Evolutionary conservation across 2,329 filamentous ascomycete genomes (phyloP).

Genomic region (Trichoderma koningii): DNA sequence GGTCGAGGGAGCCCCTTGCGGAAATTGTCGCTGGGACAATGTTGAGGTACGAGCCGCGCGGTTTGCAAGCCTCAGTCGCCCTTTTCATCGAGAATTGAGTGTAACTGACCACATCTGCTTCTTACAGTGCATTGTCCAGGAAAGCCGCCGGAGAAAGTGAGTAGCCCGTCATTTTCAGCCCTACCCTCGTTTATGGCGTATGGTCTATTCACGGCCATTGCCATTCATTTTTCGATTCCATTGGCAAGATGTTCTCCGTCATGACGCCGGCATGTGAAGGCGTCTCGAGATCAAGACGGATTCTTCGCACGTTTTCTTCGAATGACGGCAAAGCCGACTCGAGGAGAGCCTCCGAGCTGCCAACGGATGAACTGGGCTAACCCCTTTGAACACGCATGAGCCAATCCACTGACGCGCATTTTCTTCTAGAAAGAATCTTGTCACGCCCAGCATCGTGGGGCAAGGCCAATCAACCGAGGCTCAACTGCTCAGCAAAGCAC

Average conservation of each 20-base stretch:
- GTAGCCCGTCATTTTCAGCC: constrained; percentile 40
- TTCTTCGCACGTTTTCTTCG: neutral
- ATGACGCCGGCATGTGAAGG: neutral
- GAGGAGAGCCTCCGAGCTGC: neutral
- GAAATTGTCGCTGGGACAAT: constrained; percentile 81
- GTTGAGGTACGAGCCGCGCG: constrained; percentile 54
- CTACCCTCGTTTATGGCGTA: neutral
- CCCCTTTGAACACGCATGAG: neutral
- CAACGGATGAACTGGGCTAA: neutral
- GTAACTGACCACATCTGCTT: constrained; percentile 18
- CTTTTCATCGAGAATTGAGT: neutral
- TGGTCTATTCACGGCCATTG: neutral
- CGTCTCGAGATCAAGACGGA: constrained; percentile 12
- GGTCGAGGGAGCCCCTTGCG: constrained; percentile 83
- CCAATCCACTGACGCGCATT: constrained; percentile 22
- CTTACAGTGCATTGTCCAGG: constrained; percentile 65
- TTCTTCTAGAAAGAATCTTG: constrained; percentile 47
- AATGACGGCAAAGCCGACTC: constrained; percentile 1
- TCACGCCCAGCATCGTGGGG: constrained; percentile 43
- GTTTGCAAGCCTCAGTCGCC: too few species aligned
- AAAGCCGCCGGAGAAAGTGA: constrained; percentile 85
- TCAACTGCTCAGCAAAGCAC: constrained; percentile 45
- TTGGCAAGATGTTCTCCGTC: neutral
- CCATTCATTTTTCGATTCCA: neutral
- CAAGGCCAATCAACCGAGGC: constrained; percentile 48